Base-by-base conservation (phyloP, 2,329 filamentous ascomycete genomes). In the Penicillium oxalicum region DNA sequence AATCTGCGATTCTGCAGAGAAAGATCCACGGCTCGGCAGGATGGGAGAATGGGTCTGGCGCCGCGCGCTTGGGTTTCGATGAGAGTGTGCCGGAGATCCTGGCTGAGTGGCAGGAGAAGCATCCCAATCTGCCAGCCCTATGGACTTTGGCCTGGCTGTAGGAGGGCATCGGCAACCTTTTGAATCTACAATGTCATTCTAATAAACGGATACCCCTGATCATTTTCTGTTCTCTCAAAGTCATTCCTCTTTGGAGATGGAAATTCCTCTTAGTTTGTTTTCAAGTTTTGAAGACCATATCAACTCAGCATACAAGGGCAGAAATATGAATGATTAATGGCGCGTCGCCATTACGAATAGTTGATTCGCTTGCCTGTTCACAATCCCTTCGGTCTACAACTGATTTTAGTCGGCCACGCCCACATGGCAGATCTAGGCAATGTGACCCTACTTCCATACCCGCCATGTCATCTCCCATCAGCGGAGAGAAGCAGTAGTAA, bases 101-200 rank as follows among this genome's bases (percentile, higher is more conserved):
- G 52, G 91, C 84, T 2, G 82, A 84, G 45, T 98, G 93, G 93
- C 93, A 98, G 71, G 91, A 95, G 68, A 81, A 86, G 59, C 96
- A 91, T 88, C 91, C 93, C 4, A 86, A 88, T 60, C 70, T 97
- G 59, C 93, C 93, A 13, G 88, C 90, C 2, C 78, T 93, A 48
- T 98, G 93, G 93, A 97, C 91, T 25, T 67, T 97, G 66, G 89
- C 90, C 26, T 98, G 93, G 91, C 89, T 97, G 65, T 97, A 73
- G n/a, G 26, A 27, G 34, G 27, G 13, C 41, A 4, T 12, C n/a
- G 5, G 29, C 29, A 32, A 4, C 29, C 4, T 32, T 1, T 8
- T 11, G 4, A 32, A 32, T 32, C 29, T 32, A 32, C 18, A 18
- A 18, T 5, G 29, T 32, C 29, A 8, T 32, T 8, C 2, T 7